Base-by-base conservation (phyloP, 257 asterid species). In the Solanum pennellii region DNA sequence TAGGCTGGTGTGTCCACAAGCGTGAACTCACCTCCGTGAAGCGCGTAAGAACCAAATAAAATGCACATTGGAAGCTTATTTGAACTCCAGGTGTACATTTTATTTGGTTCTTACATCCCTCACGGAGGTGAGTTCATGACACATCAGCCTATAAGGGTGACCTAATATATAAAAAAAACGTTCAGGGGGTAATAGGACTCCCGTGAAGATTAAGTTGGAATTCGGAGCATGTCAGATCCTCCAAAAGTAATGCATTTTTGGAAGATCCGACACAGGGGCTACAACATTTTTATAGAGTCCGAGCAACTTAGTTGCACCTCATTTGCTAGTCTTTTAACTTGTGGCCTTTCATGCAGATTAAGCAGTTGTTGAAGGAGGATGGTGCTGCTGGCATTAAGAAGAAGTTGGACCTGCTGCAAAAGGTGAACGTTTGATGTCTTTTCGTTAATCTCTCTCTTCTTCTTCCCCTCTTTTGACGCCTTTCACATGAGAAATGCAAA, bases 341-440 rank as follows among this genome's bases (percentile, higher is more conserved):
- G 66, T 80, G 65, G 29, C 77, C 21, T 77, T 85, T 66, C 49
- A 76, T 87, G 27, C 88, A 96, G 98, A 83, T 93, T 44, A 93
- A 91, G 92, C 92, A 87, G 86, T 89, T 94, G 29, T 44, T 35
- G 71, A 88, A 75, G 76, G 73, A 35, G 56, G 83, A 49, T 88
- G 86, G 82, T 59, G 77, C 89, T 27, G 62, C 89, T 86, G 89
- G 85, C 79, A 84, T 88, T 71, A 88, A 92, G 74, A 88, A 86
- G 89, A 93, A 93, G 73, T 86, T 92, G 88, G 96, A 94, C 77
- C 89, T 93, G 91, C 77, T 96, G 89, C 98, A 92, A 88, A 96
- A 95, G 98, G 99, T 95, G 87, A 88, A 27, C 87, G 3, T 69
- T 44, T 25, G 66, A 45, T 25, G 25, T 27, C n/a, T 77, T 33